Evolutionary conservation across 129 eudicot species (phyloP), one percentile per base, ranked within the genome.

Genomic region (Centella asiatica): DNA sequence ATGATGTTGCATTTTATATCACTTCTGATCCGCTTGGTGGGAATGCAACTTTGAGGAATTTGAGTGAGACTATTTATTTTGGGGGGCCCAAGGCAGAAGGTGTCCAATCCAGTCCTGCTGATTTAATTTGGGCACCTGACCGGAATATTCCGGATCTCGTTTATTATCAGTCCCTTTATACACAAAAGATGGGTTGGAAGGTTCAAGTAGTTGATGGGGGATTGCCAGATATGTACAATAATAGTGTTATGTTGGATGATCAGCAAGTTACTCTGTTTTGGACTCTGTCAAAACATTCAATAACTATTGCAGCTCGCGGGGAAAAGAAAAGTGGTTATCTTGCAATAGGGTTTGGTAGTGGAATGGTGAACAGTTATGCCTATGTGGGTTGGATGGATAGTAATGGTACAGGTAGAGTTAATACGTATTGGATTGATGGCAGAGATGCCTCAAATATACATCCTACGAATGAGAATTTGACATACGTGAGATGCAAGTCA

Each of bases 151-250:
- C 98, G 0, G 86, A 84, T 76, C 71, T 57, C 28, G 85, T 87
- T 65, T 90, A 81, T 71, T 90, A 90, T 67, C 98, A 90, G 39
- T 84, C 95, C 65, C 66, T 81, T 77, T 90, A 44, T 49, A 68
- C 72, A 22, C 77, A 74, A 54, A 90, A 90, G 36, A 90, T 90
- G 98, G 94, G 98, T 48, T 90, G 98, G 98, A 87, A 79, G 67
- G 79, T 90, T 66, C 86, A 83, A 72, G 90, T 90, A 53, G 98
- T 90, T 57, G 98, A 90, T 79, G 98, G 90, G 26, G 98, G 98
- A 25, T 77, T 90, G 70, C 67, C 75, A 15, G 98, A 90, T 68
- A 90, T 90, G 98, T 90, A 86, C 64, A 90, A 81, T 64, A 90
- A 74, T 59, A 87, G 94, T 65, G 98, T 90, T 62, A 49, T 85